These are phyloP conservation scores for Trifolium repens DNA, from an alignment of 306 rosid species.

Conservation along the genomic window DNA sequence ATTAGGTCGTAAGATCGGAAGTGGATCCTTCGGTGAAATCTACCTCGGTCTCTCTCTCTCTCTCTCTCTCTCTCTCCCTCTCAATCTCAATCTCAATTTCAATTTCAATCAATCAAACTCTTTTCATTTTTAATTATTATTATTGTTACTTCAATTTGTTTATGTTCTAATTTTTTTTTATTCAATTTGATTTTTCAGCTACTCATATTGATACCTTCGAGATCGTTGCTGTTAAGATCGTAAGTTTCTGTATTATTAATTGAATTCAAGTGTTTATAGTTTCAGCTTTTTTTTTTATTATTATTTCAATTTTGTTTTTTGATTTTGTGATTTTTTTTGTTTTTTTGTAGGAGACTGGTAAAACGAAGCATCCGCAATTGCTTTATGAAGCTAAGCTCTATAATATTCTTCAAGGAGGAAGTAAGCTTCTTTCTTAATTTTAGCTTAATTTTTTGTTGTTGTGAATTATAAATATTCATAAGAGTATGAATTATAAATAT, in stretches of 20 bases:
- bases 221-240: conserved; percentile 94
- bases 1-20: conserved; percentile 98
- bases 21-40: conserved; percentile 98
- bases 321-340: neutral
- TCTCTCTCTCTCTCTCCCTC: neutral
- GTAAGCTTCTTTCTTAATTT: conserved; percentile 45
- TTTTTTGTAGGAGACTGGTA: conserved; percentile 74
- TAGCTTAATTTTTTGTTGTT: neutral
- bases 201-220: conserved; percentile 88
- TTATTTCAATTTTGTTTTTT: neutral
- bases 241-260: conserved; percentile 42
- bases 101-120: neutral
- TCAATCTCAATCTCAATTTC: too few relatives aligned
- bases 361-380: conserved; percentile 94
- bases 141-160: neutral
- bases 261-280: neutral
- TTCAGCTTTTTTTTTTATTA: neutral
- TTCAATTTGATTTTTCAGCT: conserved; percentile 56
- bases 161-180: conserved; percentile 4
- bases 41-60: conserved; percentile 62
- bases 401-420: conserved; percentile 93
- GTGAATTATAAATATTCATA: too few relatives aligned
- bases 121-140: neutral
- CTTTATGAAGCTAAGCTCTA: conserved; percentile 94
- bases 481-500: neutral